A percentile compares a stretch with the other conserved stretches of the same genome.
Evolutionary conservation across 176 grass and related monocot species (phyloP).

Genomic region (Chrysopogon serrulatus): DNA sequence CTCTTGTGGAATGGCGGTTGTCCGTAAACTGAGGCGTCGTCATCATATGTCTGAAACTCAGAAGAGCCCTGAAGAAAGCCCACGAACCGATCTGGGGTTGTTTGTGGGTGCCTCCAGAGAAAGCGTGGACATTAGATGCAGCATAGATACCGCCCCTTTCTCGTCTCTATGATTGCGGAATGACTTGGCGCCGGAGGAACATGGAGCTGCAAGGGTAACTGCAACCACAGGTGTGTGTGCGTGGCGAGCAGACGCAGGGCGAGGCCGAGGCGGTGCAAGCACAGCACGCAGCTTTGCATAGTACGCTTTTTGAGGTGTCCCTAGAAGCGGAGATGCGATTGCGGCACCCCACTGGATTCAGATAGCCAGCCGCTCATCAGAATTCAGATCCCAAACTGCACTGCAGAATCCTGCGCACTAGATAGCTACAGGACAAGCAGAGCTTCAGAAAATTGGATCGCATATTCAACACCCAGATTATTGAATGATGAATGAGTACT

Average conservation of each 20-base stretch:
- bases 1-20: too few species aligned
- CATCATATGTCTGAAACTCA: not conserved
- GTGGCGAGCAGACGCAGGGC: too few species aligned
- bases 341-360: constrained; percentile 4
- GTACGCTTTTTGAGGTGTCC: constrained; percentile 24
- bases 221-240: not conserved
- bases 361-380: not conserved
- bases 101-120: not conserved
- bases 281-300: not conserved
- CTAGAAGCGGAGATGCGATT: constrained; percentile 6
- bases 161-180: constrained; percentile 16
- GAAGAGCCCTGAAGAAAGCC: not conserved
- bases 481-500: too few species aligned
- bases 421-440: not conserved
- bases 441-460: not conserved
- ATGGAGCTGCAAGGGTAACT: not conserved
- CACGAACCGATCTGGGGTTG: not conserved
- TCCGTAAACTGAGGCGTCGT: not conserved
- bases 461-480: not conserved
- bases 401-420: not conserved
- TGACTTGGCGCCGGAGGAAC: constrained; percentile 38
- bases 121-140: not conserved
- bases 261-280: not conserved
- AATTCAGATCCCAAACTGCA: not conserved
- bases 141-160: not conserved